Evolutionary conservation across 441 rosid genomes (phyloP).

Genomic region (Daphne laureola): DNA sequence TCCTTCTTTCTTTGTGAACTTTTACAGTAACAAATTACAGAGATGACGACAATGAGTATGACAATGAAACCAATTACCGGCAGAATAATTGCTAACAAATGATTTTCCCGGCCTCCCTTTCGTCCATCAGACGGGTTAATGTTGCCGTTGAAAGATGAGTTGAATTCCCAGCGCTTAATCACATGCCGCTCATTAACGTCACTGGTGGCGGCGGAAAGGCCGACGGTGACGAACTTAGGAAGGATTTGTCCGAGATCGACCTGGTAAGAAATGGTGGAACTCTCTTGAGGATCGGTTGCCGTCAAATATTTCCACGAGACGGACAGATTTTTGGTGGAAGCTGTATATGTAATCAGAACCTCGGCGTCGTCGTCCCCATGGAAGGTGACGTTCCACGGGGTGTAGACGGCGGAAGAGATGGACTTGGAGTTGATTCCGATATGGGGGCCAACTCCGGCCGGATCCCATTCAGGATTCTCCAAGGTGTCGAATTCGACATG

Average conservation of each 20-base stretch:
- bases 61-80: not conserved
- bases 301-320: slow-evolving; percentile 9
- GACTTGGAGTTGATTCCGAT: slow-evolving; percentile 24
- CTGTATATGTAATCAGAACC: slow-evolving; percentile 6
- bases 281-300: not conserved
- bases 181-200: not conserved
- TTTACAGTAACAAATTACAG: no score
- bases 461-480: slow-evolving; percentile 20
- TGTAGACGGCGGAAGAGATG: not conserved
- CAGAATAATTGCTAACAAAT: slow-evolving; percentile 8
- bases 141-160: slow-evolving; percentile 1
- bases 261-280: slow-evolving; percentile 10
- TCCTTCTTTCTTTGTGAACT: not conserved
- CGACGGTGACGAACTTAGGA: slow-evolving; percentile 11
- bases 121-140: not conserved
- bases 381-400: slow-evolving; percentile 11
- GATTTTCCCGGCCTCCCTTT: no score
- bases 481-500: slow-evolving; percentile 14
- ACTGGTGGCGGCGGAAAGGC: slow-evolving; percentile 17
- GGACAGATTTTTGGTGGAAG: slow-evolving; percentile 12
- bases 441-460: slow-evolving; percentile 6
- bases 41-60: not conserved
- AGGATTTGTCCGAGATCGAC: slow-evolving; percentile 12
- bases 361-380: slow-evolving; percentile 3
- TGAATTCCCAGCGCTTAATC: slow-evolving; percentile 12